phyloP scores from a whole-genome alignment of 164 flowering plant species.

The Vitis rupestris region DNA sequence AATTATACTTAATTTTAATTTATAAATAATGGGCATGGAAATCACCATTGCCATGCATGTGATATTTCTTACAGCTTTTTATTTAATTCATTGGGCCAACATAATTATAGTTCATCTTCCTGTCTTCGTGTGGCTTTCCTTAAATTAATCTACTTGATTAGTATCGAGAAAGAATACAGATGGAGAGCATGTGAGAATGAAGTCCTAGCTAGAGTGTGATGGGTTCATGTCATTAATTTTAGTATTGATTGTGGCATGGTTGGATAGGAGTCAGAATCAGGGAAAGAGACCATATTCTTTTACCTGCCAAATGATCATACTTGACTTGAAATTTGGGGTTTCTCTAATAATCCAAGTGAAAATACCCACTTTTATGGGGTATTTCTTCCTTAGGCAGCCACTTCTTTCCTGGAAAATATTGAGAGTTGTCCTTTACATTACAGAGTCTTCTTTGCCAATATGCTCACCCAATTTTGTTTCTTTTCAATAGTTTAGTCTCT shows the following conservation, averaged over 20 bases:
- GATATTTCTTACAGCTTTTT: constrained; percentile 1
- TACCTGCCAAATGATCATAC: too few species aligned
- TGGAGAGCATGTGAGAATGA: constrained; percentile 22
- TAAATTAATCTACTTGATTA: constrained; percentile 16
- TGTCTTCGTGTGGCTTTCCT: constrained; percentile 15
- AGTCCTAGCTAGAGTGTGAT: constrained; percentile 1
- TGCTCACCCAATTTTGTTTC: constrained; percentile 1
- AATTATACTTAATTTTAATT: background rate
- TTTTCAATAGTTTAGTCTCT: too few species aligned
- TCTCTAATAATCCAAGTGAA: constrained; percentile 10
- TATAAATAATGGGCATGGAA: constrained; percentile 2
- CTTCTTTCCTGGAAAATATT: background rate
- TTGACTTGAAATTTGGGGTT: background rate
- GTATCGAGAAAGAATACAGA: constrained; percentile 12
- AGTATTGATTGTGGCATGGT: background rate
- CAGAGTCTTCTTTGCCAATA: constrained; percentile 6
- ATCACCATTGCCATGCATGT: constrained; percentile 16
- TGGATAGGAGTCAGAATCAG: too few species aligned
- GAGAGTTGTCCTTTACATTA: background rate
- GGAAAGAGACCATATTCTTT: too few species aligned
- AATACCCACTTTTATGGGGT: constrained; percentile 8
- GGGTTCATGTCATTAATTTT: constrained; percentile 5
- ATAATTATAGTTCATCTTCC: constrained; percentile 14
- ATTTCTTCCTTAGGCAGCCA: background rate
- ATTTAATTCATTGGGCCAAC: constrained; percentile 9